phyloP scores from a whole-genome alignment of 495 filamentous ascomycete species.

The Recurvomyces mirabilis region DNA sequence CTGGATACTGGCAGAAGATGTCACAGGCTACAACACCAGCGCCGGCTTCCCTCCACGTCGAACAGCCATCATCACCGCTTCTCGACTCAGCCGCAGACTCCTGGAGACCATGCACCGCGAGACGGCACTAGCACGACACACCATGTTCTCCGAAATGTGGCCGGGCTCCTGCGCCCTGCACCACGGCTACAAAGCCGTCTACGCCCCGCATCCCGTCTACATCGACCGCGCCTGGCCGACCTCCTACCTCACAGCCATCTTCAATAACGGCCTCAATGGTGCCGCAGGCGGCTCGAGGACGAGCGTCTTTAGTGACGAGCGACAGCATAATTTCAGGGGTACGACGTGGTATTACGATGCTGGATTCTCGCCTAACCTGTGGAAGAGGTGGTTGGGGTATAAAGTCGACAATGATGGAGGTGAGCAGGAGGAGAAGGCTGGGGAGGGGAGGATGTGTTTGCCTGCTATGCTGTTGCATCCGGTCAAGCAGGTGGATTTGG shows the following conservation, averaged over 20 bases:
- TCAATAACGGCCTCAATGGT: slow-evolving; percentile 78
- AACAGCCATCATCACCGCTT: slow-evolving; percentile 76
- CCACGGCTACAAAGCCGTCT: slow-evolving; percentile 92
- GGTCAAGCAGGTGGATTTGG: slow-evolving; percentile 72
- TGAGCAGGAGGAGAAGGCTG: slow-evolving; percentile 62
- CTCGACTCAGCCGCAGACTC: slow-evolving; percentile 69
- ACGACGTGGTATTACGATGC: slow-evolving; percentile 94
- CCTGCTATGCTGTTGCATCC: slow-evolving; percentile 65
- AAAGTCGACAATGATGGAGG: slow-evolving; percentile 78
- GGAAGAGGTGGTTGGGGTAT: slow-evolving; percentile 76
- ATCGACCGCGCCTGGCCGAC: slow-evolving; percentile 85
- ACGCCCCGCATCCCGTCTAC: slow-evolving; percentile 80
- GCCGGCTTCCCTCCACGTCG: slow-evolving; percentile 53
- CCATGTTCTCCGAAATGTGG: slow-evolving; percentile 96
- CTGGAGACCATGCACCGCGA: slow-evolving; percentile 83
- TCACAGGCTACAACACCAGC: slow-evolving; percentile 74
- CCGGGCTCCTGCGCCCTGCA: slow-evolving; percentile 75
- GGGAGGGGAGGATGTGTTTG: slow-evolving; percentile 41
- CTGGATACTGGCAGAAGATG: slow-evolving; percentile 78
- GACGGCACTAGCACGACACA: slow-evolving; percentile 66
- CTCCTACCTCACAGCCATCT: slow-evolving; percentile 62
- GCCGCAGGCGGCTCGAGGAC: slow-evolving; percentile 61
- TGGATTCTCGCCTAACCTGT: slow-evolving; percentile 70
- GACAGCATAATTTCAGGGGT: slow-evolving; percentile 81
- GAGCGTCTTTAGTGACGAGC: slow-evolving; percentile 62